Conservation (phyloP, 257 asterid genomes). For the Fraxinus anomala region DNA sequence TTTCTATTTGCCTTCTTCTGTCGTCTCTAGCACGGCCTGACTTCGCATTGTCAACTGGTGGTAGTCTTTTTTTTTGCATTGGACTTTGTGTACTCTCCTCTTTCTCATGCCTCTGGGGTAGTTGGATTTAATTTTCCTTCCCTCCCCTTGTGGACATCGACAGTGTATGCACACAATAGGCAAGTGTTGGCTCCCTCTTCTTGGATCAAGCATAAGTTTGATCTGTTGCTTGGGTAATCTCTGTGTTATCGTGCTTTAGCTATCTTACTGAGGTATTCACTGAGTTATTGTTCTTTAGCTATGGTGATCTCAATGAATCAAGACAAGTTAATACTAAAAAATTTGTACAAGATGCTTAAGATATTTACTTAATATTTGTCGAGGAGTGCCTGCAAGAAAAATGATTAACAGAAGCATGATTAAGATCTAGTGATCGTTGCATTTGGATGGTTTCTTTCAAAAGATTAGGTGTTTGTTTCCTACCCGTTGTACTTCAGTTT, state of each 20-base stretch:
- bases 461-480: background rate
- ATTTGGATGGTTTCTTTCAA: no score
- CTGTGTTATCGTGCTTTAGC: background rate
- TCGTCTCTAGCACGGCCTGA: background rate
- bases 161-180: background rate
- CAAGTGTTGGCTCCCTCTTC: background rate
- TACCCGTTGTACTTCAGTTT: background rate
- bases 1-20: background rate
- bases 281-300: background rate
- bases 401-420: background rate
- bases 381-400: background rate
- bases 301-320: no score
- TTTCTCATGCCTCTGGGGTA: background rate
- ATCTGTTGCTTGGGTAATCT: background rate
- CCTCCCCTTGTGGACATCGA: background rate
- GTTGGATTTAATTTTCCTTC: background rate
- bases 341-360: no score
- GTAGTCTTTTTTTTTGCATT: background rate
- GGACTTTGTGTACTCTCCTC: background rate
- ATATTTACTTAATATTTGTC: no score
- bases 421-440: background rate
- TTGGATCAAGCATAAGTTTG: constrained; percentile 2
- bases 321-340: no score
- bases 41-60: background rate
- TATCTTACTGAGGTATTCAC: no score